A percentile compares a stretch with the other conserved stretches of the same genome.
These are phyloP conservation scores for Alisma plantagoaquatica DNA, from an alignment of 106 monocot genomes.

Conservation along the genomic window DNA sequence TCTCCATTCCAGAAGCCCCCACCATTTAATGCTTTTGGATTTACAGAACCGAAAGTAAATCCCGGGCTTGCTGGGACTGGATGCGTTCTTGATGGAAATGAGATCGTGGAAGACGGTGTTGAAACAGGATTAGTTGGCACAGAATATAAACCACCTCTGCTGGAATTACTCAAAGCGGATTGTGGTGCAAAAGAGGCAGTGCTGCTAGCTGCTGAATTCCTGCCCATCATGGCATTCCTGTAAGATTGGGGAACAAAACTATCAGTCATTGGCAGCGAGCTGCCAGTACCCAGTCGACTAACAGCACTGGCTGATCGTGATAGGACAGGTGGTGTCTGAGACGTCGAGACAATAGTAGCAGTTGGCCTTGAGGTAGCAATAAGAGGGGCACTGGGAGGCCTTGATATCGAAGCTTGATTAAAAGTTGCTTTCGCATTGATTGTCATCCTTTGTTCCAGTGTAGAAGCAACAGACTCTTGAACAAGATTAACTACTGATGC, in stretches of 20 bases:
- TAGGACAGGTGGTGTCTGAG: conserved; percentile 31
- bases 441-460: conserved; percentile 33
- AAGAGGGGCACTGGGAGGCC: conserved; percentile 78
- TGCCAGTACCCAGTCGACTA: conserved; percentile 35
- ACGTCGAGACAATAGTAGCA: conserved; percentile 17
- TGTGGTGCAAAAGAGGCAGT: conserved; percentile 7
- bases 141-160: conserved; percentile 10
- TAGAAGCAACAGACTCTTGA: conserved; percentile 16
- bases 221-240: conserved; percentile 79
- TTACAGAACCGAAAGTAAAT: conserved; percentile 50
- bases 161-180: conserved; percentile 4
- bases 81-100: conserved; percentile 23
- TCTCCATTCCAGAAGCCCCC: conserved; percentile 17
- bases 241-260: conserved; percentile 63
- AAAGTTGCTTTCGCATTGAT: conserved; percentile 15
- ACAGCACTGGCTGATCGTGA: conserved; percentile 57
- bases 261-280: conserved; percentile 36
- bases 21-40: conserved; percentile 23
- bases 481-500: conserved; percentile 6
- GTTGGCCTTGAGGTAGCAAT: conserved; percentile 45
- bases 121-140: conserved; percentile 10
- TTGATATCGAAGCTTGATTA: conserved; percentile 24
- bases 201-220: conserved; percentile 9
- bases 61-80: conserved; percentile 17
- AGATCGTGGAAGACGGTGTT: conserved; percentile 15